Base-by-base conservation (phyloP, 192 early-diverging fungal species). In the Pilaira anomala region DNA sequence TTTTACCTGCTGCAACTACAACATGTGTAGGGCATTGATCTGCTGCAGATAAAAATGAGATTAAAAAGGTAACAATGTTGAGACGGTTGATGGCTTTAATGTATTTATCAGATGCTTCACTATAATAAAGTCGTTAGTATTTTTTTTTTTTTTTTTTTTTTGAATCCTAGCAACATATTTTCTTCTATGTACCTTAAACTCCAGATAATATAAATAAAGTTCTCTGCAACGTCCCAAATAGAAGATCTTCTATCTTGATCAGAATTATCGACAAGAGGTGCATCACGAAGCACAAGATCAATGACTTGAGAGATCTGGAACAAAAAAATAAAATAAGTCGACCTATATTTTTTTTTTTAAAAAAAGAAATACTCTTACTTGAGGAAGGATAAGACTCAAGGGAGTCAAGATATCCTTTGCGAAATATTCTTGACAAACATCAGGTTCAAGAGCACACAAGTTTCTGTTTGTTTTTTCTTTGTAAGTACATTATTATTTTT, bases 51-150 rank as follows among this genome's bases (percentile, higher is more conserved):
- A 93, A 77, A 56, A 91, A 93, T 13, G 87, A 83, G 25, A 91
- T 76, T 12, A 93, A 69, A 65, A 90, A 87, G 0, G 79, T 80
- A 11, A 82, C 60, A n/a, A 85, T 62, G 48, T 67, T 59, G 67
- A 85, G 73, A 59, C 74, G 77, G 71, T 91, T 91, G 60, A 94
- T 78, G 18, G 78, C 66, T 62, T 82, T 78, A 19, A 95, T 71
- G 18, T 80, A 80, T 19, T 80, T 76, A 7, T 90, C 85, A 14
- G 86, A 90, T 22, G 81, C 82, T 52, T 95, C 93, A 60, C 88
- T 86, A 18, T 7, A 46, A 8, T 25, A 42, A 6, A 56, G n/a
- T 50, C 3, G 29, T 51, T 25, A 44, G n/a, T n/a, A n/a, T n/a
- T n/a, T n/a, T n/a, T n/a, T n/a, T n/a, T n/a, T n/a, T n/a, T n/a